Percentiles rank a stretch among this genome's conserved stretches.
Evolutionary conservation across 1,139 yeast genomes (phyloP).

Genomic region (Protomyces gravidus): DNA sequence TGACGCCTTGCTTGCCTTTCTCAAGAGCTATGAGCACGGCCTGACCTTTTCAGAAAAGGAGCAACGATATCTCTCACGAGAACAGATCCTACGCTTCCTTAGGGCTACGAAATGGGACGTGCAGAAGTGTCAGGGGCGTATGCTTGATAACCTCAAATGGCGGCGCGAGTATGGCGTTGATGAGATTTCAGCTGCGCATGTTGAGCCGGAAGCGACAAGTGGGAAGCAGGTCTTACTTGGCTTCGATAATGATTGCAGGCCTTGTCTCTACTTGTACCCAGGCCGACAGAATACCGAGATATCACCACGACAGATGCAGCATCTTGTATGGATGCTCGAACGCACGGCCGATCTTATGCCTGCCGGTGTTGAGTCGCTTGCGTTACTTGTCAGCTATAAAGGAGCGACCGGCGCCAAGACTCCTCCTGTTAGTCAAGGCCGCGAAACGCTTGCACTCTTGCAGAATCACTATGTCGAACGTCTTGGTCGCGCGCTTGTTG

Average conservation of each 20-base stretch:
- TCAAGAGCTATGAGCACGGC: slow-evolving; percentile 9
- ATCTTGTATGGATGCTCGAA: slow-evolving; percentile 85
- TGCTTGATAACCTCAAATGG: slow-evolving; percentile 78
- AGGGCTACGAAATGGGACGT: slow-evolving; percentile 88
- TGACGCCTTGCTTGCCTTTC: background rate
- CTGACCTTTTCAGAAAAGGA: slow-evolving; percentile 9
- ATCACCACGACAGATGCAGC: slow-evolving; percentile 83
- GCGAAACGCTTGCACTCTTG: slow-evolving; percentile 76
- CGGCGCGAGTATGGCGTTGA: slow-evolving; percentile 83
- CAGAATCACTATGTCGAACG: slow-evolving; percentile 97
- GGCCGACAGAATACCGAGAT: slow-evolving; percentile 92
- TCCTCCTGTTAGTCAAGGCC: slow-evolving; percentile 76
- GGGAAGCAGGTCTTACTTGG: slow-evolving; percentile 90
- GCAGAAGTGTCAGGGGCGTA: slow-evolving; percentile 64
- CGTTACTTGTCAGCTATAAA: slow-evolving; percentile 83
- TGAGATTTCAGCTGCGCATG: slow-evolving; percentile 43
- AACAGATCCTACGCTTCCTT: slow-evolving; percentile 78
- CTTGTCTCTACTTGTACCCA: slow-evolving; percentile 81
- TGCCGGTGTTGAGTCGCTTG: slow-evolving; percentile 87
- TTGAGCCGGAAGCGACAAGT: slow-evolving; percentile 50
- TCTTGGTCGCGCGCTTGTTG: slow-evolving; percentile 80
- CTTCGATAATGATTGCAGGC: slow-evolving; percentile 80
- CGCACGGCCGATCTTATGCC: slow-evolving; percentile 91
- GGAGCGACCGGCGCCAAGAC: slow-evolving; percentile 61
- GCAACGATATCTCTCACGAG: slow-evolving; percentile 53